Evolutionary conservation across 1,284 basidiomycete species (phyloP).

Genomic region (Inonotus hispidus): DNA sequence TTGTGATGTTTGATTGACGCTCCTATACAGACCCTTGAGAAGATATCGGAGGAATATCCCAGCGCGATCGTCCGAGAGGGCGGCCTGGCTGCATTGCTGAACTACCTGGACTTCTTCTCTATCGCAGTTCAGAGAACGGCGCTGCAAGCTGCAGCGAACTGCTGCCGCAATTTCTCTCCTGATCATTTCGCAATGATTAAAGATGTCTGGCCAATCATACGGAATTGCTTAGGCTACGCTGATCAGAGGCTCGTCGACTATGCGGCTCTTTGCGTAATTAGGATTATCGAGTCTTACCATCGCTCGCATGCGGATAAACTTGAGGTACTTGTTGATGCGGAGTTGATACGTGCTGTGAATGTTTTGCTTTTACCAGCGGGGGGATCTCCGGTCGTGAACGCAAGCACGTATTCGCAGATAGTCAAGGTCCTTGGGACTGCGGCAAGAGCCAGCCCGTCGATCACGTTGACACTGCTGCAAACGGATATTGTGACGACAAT

Average conservation of each 20-base stretch:
- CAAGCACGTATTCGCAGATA: slow-evolving; percentile 85
- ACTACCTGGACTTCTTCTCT: slow-evolving; percentile 95
- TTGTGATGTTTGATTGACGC: slow-evolving; percentile 24
- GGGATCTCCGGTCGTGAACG: slow-evolving; percentile 77
- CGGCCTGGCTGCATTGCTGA: slow-evolving; percentile 84
- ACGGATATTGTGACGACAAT: slow-evolving; percentile 87
- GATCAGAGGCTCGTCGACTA: slow-evolving; percentile 94
- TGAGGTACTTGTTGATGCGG: slow-evolving; percentile 77
- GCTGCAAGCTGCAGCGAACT: slow-evolving; percentile 93
- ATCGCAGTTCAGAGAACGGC: slow-evolving; percentile 95
- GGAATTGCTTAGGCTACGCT: slow-evolving; percentile 84
- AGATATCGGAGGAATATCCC: slow-evolving; percentile 94
- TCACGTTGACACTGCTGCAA: slow-evolving; percentile 80
- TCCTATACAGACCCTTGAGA: slow-evolving; percentile 79
- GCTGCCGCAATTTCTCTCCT: slow-evolving; percentile 83
- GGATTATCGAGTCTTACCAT: slow-evolving; percentile 86
- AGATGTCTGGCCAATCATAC: slow-evolving; percentile 87
- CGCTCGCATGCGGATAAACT: slow-evolving; percentile 80
- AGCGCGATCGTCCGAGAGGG: slow-evolving; percentile 92
- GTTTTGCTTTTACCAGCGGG: slow-evolving; percentile 81
- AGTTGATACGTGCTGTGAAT: slow-evolving; percentile 82
- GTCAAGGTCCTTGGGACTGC: slow-evolving; percentile 83
- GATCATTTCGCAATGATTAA: slow-evolving; percentile 86
- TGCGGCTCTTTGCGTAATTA: slow-evolving; percentile 88
- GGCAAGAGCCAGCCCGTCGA: slow-evolving; percentile 80